Conservation (phyloP, 495 filamentous ascomycete genomes). For the Neurospora sp. region DNA sequence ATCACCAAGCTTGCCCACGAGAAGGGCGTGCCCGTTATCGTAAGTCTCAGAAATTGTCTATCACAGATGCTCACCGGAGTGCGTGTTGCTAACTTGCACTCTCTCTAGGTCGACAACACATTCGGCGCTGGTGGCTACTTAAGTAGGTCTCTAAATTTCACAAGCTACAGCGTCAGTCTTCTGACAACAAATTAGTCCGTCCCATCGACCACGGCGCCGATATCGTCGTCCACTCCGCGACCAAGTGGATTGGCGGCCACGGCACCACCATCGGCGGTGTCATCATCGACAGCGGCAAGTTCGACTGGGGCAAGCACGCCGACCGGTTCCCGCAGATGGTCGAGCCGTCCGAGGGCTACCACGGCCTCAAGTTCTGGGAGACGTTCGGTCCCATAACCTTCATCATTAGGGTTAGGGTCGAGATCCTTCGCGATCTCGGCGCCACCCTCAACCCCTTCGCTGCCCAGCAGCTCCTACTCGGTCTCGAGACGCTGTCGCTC, state of each 20-base stretch:
- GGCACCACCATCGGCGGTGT: constrained; percentile 92
- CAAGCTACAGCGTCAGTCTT: too few relatives aligned
- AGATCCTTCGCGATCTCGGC: constrained; percentile 85
- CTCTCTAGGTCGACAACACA: constrained; percentile 75
- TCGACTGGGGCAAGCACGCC: constrained; percentile 88
- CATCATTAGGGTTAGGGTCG: too few relatives aligned
- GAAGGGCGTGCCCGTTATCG: constrained; percentile 75
- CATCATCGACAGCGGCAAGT: constrained; percentile 85
- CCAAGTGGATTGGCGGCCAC: constrained; percentile 98
- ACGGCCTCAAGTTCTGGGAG: constrained; percentile 96
- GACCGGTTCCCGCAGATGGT: constrained; percentile 89
- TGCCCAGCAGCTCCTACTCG: constrained; percentile 87
- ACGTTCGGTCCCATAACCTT: constrained; percentile 82
- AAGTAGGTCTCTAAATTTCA: too few relatives aligned
- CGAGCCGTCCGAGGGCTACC: constrained; percentile 87
- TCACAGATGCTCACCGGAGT: constrained; percentile 1
- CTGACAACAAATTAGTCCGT: too few relatives aligned
- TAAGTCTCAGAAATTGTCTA: constrained; percentile 28
- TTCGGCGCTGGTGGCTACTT: constrained; percentile 96
- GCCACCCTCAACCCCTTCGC: constrained; percentile 81
- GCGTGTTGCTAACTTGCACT: neutral
- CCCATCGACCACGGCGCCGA: constrained; percentile 92
- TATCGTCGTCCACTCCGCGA: constrained; percentile 91
- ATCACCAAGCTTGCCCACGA: constrained; percentile 74
- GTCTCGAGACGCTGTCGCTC: constrained; percentile 82